Evolutionary conservation across 106 monocot species (phyloP), one percentile per base, ranked within the genome.

Genomic region (Cymbidium sinense): DNA sequence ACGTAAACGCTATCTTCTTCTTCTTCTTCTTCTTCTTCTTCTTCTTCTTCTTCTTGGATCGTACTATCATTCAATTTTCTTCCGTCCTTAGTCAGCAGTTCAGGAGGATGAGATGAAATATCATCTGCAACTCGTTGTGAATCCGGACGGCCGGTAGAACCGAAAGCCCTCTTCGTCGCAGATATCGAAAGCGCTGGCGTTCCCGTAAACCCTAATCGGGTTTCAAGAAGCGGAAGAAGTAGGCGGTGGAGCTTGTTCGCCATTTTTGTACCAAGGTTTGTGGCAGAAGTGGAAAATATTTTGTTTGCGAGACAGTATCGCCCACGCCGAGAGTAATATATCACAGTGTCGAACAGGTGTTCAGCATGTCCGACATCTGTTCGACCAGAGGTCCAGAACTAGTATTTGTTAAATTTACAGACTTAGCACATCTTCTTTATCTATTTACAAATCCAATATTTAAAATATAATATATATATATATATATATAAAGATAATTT

Each of bases 1-100:
- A 87, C 87, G 29, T 76, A 41, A n/a, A 25, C 84, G 21, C 87
- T 89, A 6, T 10, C 82, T 15, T 76, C 82, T 67, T 67, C 67
- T 2, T 67, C 67, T 4, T 80, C 86, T 8, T 88, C 93, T 1
- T 81, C 83, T 12, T 25, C 81, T 3, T 30, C 85, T 28, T 9
- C 70, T 31, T 51, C 34, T 33, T 76, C 72, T 20, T 76, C 47
- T 47, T 10, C 47, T 47, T 10, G 34, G 23, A 55, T 77, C 50
- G 52, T 43, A 4, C 28, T 79, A 3, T 31, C 54, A 1, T 34
- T 71, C 27, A 21, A 70, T 41, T 83, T 41, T 64, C 12, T 7
- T 17, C 7, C 33, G 19, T 28, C 31, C 70, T 13, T 79, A 27
- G 34, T 70, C 79, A 50, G 8, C 13, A 7, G 74, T 5, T 27